Base-by-base conservation (phyloP, 2,329 filamentous ascomycete species). In the Nothophoma quercina region DNA sequence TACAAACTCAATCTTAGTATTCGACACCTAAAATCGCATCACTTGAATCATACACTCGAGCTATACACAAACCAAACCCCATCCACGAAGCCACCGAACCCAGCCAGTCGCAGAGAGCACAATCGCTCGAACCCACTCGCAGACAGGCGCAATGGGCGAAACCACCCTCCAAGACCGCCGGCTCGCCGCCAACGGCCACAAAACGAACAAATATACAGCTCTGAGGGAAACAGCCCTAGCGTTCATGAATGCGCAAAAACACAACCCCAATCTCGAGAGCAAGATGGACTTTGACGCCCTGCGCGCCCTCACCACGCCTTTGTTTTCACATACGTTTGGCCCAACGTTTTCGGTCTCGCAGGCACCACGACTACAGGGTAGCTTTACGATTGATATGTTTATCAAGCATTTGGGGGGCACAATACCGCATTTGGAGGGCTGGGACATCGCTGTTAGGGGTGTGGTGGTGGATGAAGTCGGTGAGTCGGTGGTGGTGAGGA, bases 391-490 rank as follows among this genome's bases (percentile, higher is more conserved):
- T 7, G 43, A 36, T 2, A 3, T 1, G 19, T 38, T 53, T 8
- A 10, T 38, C 7, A 16, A 7, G 25, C 50, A 53, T 23, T 7
- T 42, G 19, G 7, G 21, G 1, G 22, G 23, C 7, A 46, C 46
- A 36, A 8, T n/a, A 8, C 22, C 36, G 25, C 3, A 13, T 18
- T 16, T 53, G 0, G 47, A 65, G 18, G 59, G 55, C 0, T 72
- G 69, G 66, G 38, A 59, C 1, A 51, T 63, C 1, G 30, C 58
- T 9, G 55, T 69, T 0, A 62, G 32, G 5, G 55, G 67, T 12
- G 34, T 61, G 9, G 56, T 63, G 18, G 64, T 75, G 5, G 72
- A 74, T 47, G 60, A 65, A 28, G 47, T 29, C 19, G 55, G 51
- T 45, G 48, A 36, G 34, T 63, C 51, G 2, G 51, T 45, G 21